Evolutionary conservation across 352 stramenopile genomes (phyloP).

Genomic region (Phytophthora fragariae): DNA sequence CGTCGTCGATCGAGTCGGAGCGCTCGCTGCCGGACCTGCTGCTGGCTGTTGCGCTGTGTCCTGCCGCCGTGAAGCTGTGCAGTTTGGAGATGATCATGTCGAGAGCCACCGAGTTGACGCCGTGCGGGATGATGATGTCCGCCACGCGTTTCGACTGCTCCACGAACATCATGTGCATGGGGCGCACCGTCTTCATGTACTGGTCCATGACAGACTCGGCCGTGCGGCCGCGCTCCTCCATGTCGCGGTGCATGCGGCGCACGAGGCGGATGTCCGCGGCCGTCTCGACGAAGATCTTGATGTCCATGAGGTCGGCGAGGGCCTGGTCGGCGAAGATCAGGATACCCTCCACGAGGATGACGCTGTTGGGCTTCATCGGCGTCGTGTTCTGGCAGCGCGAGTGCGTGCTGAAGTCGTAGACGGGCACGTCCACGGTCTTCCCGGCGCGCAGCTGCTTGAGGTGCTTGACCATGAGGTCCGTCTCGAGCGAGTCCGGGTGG

Average conservation of each 20-base stretch:
- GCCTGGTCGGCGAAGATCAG: conserved; percentile 94
- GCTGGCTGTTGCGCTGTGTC: conserved; percentile 45
- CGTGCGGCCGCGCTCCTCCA: conserved; percentile 93
- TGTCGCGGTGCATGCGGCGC: conserved; percentile 93
- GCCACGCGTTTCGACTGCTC: conserved; percentile 96
- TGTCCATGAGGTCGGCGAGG: conserved; percentile 94
- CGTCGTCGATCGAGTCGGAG: conserved; percentile 58
- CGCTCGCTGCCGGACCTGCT: conserved; percentile 54
- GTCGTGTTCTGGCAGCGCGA: conserved; percentile 79
- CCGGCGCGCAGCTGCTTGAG: conserved; percentile 88
- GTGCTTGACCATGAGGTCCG: conserved; percentile 93
- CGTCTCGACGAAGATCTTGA: conserved; percentile 98
- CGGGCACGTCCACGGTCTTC: conserved; percentile 90
- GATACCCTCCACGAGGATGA: conserved; percentile 98
- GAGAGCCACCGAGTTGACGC: conserved; percentile 93
- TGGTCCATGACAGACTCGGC: conserved; percentile 96
- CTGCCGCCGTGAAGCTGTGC: conserved; percentile 70
- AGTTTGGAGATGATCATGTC: conserved; percentile 94
- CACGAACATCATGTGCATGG: conserved; percentile 99
- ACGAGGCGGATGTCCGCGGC: conserved; percentile 95
- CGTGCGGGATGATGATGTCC: conserved; percentile 96
- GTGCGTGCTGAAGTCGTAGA: conserved; percentile 97
- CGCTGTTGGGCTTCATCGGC: conserved; percentile 87
- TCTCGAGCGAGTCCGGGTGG: conserved; percentile 97
- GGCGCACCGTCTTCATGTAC: conserved; percentile 97